Evolutionary conservation across 2,329 filamentous ascomycete genomes (phyloP).

Genomic region (Claviceps sp.): DNA sequence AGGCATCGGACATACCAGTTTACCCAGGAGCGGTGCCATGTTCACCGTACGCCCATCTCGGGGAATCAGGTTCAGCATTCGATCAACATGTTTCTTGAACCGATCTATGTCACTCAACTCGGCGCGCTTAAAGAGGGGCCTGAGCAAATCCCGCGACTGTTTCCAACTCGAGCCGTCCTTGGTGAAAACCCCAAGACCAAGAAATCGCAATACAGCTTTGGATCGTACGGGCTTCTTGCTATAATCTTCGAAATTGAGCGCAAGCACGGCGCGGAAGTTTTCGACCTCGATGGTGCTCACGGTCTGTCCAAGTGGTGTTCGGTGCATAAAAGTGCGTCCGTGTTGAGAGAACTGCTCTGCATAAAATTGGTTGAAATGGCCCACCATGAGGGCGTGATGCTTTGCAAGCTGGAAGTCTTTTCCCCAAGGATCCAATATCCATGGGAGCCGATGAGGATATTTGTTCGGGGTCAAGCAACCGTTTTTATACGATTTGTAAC

Average conservation of each 20-base stretch:
- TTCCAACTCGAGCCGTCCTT: slow-evolving; percentile 4
- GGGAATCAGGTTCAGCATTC: slow-evolving; percentile 2
- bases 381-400: neutral
- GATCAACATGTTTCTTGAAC: slow-evolving; percentile 5
- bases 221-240: slow-evolving; percentile 1
- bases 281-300: slow-evolving; percentile 2
- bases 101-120: slow-evolving; percentile 4
- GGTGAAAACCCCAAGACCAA: slow-evolving; percentile 4
- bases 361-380: slow-evolving; percentile 2
- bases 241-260: slow-evolving; percentile 3
- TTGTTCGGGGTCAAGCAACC: slow-evolving; percentile 2
- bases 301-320: neutral
- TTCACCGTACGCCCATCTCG: slow-evolving; percentile 3
- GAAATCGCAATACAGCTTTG: slow-evolving; percentile 1
- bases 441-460: slow-evolving; percentile 4
- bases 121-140: slow-evolving; percentile 3
- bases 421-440: slow-evolving; percentile 5
- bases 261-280: slow-evolving; percentile 5
- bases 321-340: slow-evolving; percentile 3
- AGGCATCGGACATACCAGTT: slow-evolving; percentile 1
- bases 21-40: slow-evolving; percentile 2
- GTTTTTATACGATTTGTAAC: neutral
- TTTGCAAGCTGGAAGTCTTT: neutral
- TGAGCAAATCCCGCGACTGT: slow-evolving; percentile 3
- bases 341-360: slow-evolving; percentile 2